Percentiles rank a stretch among this genome's conserved stretches.
Evolutionary conservation across 1,284 basidiomycete genomes (phyloP).

Genomic region (Melampsora occidentalis): DNA sequence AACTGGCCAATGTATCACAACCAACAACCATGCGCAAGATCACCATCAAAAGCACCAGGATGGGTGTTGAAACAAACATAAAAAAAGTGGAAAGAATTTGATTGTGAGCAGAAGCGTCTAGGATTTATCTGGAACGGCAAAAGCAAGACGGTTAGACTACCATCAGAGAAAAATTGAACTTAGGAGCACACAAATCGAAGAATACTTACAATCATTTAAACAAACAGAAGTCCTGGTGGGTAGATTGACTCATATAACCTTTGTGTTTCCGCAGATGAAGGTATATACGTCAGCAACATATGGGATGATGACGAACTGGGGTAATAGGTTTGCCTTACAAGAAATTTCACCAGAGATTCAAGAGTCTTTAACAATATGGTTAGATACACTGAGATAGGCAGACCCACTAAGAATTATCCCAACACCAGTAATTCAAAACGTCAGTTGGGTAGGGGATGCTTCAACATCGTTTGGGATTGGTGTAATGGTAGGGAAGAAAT

Average conservation of each 20-base stretch:
- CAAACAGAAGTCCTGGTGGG: neutral
- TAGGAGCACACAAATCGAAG: neutral
- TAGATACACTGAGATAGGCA: neutral
- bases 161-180: neutral
- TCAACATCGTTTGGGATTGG: conserved; percentile 8
- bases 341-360: neutral
- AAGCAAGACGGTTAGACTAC: neutral
- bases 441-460: conserved; percentile 9
- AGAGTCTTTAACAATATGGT: neutral
- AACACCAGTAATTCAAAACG: neutral
- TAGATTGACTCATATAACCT: neutral
- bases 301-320: neutral
- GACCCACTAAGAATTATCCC: neutral
- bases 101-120: neutral
- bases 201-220: neutral
- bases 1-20: too few species aligned
- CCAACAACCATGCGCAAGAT: neutral
- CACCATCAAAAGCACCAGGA: too few species aligned
- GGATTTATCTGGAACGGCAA: neutral
- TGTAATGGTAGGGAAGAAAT: neutral
- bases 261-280: conserved; percentile 1
- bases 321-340: neutral
- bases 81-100: neutral
- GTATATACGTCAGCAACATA: neutral
- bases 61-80: conserved; percentile 1